Base-by-base conservation (phyloP, 1,284 basidiomycete species). In the Microbotryum saponariae region DNA sequence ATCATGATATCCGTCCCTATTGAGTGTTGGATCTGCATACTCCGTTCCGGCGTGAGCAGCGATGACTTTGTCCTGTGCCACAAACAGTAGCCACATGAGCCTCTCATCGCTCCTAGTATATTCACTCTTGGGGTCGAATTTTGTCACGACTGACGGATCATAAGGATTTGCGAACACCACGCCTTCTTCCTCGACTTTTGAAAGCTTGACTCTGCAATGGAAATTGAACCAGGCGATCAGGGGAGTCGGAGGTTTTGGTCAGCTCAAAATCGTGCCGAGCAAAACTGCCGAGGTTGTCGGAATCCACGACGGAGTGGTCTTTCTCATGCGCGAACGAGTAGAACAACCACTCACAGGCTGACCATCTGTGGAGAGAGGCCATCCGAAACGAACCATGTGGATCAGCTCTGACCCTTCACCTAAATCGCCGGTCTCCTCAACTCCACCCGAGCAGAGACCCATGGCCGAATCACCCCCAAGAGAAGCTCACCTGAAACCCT, bases 1-100 rank as follows among this genome's bases (percentile, higher is more conserved):
- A 91, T 91, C 67, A 91, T 89, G 61, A 91, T 91, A 74, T 91
- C 89, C 20, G 85, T 87, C 6, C 89, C 88, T 51, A 91, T 90
- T 6, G 85, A 79, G 71, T 91, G 89, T 73, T 90, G 87, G 70
- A 75, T 73, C 46, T 65, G 59, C 64, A 90, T 89, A 67, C 86
- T 88, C 77, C 89, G 85, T 76, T 90, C 88, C 48, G 88, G 88
- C 84, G 58, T 61, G 8, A 70, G 50, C 23, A 67, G 44, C 49
- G 21, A 63, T 42, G 54, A 65, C 50, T 58, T 51, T 47, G 37
- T 42, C 37, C 37, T 42, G 33, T 7, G 60, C 5, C 5, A 18
- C 14, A 42, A 16, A 1, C 18, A 42, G 16, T 42, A 4, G 14
- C 23, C 14, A 25, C 16, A 23, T 21, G 29, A 27, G 37, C 58